Evolutionary conservation across 495 filamentous ascomycete genomes (phyloP), one percentile per base, ranked within the genome.

Genomic region (Aspergillus olivimuriae): DNA sequence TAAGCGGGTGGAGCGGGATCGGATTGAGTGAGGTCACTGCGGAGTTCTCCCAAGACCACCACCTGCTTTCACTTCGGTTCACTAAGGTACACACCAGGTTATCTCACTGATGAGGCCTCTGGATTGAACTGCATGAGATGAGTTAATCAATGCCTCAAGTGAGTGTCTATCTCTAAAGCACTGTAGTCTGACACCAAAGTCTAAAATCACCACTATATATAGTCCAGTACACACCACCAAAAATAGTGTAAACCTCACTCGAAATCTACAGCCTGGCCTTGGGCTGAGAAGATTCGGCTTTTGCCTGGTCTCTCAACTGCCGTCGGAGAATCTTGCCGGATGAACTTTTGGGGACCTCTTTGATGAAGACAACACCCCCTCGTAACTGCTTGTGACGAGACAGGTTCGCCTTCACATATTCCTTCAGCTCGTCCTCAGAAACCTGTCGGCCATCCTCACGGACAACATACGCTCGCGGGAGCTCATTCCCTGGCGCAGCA

Each of bases 401-500:
- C 11, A 53, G 41, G 12, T 44, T 48, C 9, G 42, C 20, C 45
- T 45, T 48, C 18, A 52, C 50, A 14, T 48, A 39, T 5, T 38
- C 37, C 17, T 48, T 48, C 16, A 53, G 21, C 28, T 48, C 44
- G 31, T 41, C 44, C 20, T 48, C 50, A 5, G 44, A 48, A 3
- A 41, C 40, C 11, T 15, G 14, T 15, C 20, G 44, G 4, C 37
- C 19, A 11, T 30, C 12, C 28, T 48, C 34, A 16, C 18, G 14
- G 11, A 50, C 48, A 18, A 58, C 41, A 21, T 58, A 58, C 38
- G 56, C 56, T 38, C 52, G 52, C 33, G 56, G 56, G 34, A 55
- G 38, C 22, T 58, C 52, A 26, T 52, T 52, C 12, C 45, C 50
- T 17, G 50, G 36, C 11, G 50, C 45, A 14, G 39, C 40, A 2